Evolutionary conservation across 352 stramenopile species (phyloP).

Genomic region (Phytophthora citricola): DNA sequence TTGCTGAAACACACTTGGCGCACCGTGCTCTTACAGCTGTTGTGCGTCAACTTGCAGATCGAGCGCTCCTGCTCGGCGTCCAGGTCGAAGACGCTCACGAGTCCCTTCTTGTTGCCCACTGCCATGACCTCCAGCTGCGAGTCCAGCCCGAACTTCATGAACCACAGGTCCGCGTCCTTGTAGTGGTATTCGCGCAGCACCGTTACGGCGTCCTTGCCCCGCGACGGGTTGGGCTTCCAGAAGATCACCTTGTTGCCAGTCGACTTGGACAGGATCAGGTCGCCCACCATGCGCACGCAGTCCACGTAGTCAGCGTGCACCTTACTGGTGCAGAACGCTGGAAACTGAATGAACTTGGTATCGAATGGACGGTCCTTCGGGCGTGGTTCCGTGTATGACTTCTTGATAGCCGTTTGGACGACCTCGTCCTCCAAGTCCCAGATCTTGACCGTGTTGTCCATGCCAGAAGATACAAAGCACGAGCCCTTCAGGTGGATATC

Average conservation of each 20-base stretch:
- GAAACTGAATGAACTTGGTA: slow-evolving; percentile 91
- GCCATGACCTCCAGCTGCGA: slow-evolving; percentile 79
- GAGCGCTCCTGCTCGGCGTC: slow-evolving; percentile 75
- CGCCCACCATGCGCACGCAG: slow-evolving; percentile 84
- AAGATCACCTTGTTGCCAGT: slow-evolving; percentile 92
- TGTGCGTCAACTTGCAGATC: slow-evolving; percentile 76
- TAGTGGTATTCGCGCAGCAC: slow-evolving; percentile 86
- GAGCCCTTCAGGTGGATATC: slow-evolving; percentile 89
- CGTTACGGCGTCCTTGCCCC: slow-evolving; percentile 80
- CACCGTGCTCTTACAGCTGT: slow-evolving; percentile 80
- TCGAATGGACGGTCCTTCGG: slow-evolving; percentile 72
- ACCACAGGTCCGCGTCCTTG: slow-evolving; percentile 88
- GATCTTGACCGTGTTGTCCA: slow-evolving; percentile 96
- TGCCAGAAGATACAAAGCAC: slow-evolving; percentile 90
- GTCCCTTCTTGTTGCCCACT: slow-evolving; percentile 83
- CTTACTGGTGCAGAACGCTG: slow-evolving; percentile 91
- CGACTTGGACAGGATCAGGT: slow-evolving; percentile 83
- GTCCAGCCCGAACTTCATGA: slow-evolving; percentile 87
- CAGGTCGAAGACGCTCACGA: slow-evolving; percentile 82
- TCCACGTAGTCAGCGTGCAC: slow-evolving; percentile 93
- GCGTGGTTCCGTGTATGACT: slow-evolving; percentile 77
- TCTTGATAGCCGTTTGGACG: slow-evolving; percentile 76
- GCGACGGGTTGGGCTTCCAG: slow-evolving; percentile 91
- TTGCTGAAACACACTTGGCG: slow-evolving; percentile 84
- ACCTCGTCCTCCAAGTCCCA: slow-evolving; percentile 89